Percentiles rank a stretch among this genome's conserved stretches.
Evolutionary conservation across 495 filamentous ascomycete genomes (phyloP).

Genomic region (Recurvomyces mirabilis): DNA sequence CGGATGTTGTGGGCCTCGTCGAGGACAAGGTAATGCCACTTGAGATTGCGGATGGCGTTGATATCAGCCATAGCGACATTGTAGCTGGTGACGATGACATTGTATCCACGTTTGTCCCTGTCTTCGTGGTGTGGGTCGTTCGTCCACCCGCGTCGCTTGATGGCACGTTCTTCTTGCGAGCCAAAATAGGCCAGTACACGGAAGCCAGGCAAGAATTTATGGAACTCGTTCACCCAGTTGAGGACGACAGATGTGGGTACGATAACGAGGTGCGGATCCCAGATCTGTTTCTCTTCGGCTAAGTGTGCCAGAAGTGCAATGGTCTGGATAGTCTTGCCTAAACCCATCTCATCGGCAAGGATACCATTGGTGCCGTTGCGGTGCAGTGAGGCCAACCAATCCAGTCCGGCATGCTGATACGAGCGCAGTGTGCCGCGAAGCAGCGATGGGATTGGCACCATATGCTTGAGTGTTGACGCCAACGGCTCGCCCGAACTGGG

Average conservation of each 20-base stretch:
- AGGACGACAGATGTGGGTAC: conserved; percentile 98
- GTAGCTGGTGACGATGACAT: conserved; percentile 95
- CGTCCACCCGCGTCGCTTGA: conserved; percentile 83
- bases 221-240: conserved; percentile 99
- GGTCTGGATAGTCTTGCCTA: conserved; percentile 98
- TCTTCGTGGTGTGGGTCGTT: conserved; percentile 41
- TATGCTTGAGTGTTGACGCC: conserved; percentile 36
- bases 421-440: conserved; percentile 84
- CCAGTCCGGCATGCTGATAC: conserved; percentile 91
- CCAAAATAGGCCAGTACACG: conserved; percentile 98
- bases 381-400: conserved; percentile 92
- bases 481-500: not conserved
- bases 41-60: conserved; percentile 80
- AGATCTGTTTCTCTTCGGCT: conserved; percentile 79
- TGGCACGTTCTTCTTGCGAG: conserved; percentile 76
- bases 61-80: conserved; percentile 91
- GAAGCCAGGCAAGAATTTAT: conserved; percentile 97
- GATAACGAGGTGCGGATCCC: conserved; percentile 93
- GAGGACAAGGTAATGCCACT: conserved; percentile 96
- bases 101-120: conserved; percentile 58
- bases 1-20: conserved; percentile 99
- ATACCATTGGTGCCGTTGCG: conserved; percentile 93
- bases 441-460: conserved; percentile 67
- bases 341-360: conserved; percentile 97
- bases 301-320: conserved; percentile 91